A percentile compares a stretch with the other conserved stretches of the same genome.
These are phyloP conservation scores for Ehretia macrophylla DNA, from an alignment of 257 asterid genomes.

Conservation along the genomic window DNA sequence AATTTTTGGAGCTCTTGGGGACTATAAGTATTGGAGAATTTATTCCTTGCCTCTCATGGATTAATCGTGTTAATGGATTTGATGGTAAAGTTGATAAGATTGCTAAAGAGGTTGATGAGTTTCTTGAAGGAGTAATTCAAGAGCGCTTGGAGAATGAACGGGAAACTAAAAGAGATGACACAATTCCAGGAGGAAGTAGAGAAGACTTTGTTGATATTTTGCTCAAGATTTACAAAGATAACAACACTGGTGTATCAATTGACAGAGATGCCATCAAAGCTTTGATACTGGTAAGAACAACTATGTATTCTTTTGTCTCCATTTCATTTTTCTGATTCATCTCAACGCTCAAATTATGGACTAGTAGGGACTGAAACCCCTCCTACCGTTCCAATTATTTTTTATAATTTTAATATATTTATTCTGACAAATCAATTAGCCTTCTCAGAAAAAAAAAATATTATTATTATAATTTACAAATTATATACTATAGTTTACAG, in stretches of 20 bases:
- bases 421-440: too few species aligned
- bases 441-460: too few species aligned
- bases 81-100: neutral
- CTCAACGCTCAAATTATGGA: too few species aligned
- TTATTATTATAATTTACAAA: too few species aligned
- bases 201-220: slow-evolving; percentile 7
- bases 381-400: too few species aligned
- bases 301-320: too few species aligned
- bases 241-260: neutral
- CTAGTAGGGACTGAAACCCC: too few species aligned
- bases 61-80: neutral
- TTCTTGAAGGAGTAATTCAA: slow-evolving; percentile 6
- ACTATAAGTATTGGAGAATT: neutral
- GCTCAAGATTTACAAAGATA: slow-evolving; percentile 1
- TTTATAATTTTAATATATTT: too few species aligned
- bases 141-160: neutral
- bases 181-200: neutral
- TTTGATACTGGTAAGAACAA: slow-evolving; percentile 2
- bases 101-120: slow-evolving; percentile 6
- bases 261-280: slow-evolving; percentile 9
- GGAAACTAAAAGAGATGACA: neutral
- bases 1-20: neutral
- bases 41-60: neutral
- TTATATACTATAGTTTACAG: too few species aligned
- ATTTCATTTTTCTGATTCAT: too few species aligned